Evolutionary conservation across 768 basidiomycete genomes (phyloP), one percentile per base, ranked within the genome.

Genomic region (Termitomyces eurrhizus): DNA sequence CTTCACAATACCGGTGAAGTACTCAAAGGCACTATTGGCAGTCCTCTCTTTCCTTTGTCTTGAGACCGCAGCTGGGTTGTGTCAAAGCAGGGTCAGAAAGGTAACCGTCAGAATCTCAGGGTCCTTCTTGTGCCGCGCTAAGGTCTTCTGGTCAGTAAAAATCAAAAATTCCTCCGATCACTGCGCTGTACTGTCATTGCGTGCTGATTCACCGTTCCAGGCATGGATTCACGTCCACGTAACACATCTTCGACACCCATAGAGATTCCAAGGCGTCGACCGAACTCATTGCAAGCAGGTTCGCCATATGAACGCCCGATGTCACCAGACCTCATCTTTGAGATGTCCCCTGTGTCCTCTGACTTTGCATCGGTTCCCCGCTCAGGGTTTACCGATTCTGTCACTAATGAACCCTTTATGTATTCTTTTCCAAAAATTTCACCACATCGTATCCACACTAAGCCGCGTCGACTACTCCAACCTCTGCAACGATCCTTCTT

Each of bases 291-390:
- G 41, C 51, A 62, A 35, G 57, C 67, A n/a, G 61, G 69, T 51
- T 74, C 74, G 21, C 71, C 76, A 42, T 57, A 63, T 45, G 65
- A 66, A 50, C 69, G 72, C 45, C 64, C 75, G 45, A 68, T 67
- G 24, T 80, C 78, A 32, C 78, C 80, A 56, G 82, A 82, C 44
- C 73, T 82, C 61, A 72, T 83, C n/a, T 82, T 82, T 64, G 80
- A 81, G 52, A 82, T 83, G 81, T 83, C 82, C 24, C 80, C 81
- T 33, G 62, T 73, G 24, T 71, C 73, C 16, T 67, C 74, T n/a
- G 66, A 69, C 32, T 67, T 69, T 54, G 62, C 70, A 33, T 59
- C 67, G 24, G 12, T 55, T 55, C 26, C 59, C 65, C 64, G 61
- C 60, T 64, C 67, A 39, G 60, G 67, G 45, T 64, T 58, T 35